phyloP scores from a whole-genome alignment of 2,329 filamentous ascomycete species.

The Grosmannia penicillata region DNA sequence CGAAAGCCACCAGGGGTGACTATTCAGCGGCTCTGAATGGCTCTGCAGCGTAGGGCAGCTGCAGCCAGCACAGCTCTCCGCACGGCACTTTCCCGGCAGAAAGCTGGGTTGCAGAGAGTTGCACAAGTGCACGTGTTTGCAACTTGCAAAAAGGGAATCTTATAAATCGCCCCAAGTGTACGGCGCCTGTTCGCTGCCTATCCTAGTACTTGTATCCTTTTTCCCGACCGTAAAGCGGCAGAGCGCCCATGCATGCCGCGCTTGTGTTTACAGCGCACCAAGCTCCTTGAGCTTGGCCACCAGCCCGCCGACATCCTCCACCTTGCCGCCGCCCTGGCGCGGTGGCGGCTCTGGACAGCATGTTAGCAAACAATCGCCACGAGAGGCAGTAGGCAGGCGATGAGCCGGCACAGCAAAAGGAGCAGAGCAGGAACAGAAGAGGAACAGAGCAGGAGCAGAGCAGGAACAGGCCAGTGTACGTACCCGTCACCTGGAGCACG shows the following conservation, averaged over 20 bases:
- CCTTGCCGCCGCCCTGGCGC: constrained; percentile 88
- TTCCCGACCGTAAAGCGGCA: neutral
- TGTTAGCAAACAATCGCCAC: too few species aligned
- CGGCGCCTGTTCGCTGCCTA: neutral
- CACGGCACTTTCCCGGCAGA: too few species aligned
- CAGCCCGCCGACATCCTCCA: constrained; percentile 93
- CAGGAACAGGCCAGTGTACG: neutral
- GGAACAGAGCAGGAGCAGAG: neutral
- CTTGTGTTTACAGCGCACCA: constrained; percentile 54
- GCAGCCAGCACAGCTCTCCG: too few species aligned
- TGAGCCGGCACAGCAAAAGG: neutral
- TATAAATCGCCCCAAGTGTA: too few species aligned
- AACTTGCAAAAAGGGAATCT: too few species aligned
- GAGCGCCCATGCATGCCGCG: too few species aligned
- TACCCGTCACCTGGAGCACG: constrained; percentile 75
- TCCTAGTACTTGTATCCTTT: neutral
- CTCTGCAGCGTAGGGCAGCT: too few species aligned
- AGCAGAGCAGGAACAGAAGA: neutral
- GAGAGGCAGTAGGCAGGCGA: too few species aligned
- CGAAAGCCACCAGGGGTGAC: too few species aligned
- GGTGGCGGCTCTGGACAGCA: constrained; percentile 63
- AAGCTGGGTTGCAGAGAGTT: too few species aligned
- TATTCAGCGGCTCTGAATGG: too few species aligned
- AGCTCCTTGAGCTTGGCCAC: constrained; percentile 90
- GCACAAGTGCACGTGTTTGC: too few species aligned